Evolutionary conservation across 2,329 filamentous ascomycete species (phyloP).

Genomic region (Penicillium brevicompactum): DNA sequence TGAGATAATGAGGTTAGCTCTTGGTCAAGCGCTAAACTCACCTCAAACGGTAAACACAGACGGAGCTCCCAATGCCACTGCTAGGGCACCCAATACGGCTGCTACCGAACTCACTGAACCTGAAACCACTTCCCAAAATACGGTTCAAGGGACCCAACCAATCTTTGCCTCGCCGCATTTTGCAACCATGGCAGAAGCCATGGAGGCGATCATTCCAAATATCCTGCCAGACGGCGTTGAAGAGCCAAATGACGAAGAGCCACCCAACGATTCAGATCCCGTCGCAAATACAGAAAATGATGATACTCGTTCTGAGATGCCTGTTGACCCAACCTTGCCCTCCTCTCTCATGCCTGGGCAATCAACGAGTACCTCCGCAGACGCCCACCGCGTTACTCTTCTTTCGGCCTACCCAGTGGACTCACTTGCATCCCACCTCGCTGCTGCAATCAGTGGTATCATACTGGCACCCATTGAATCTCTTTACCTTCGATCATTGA

Average conservation of each 20-base stretch:
- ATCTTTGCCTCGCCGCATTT: slow-evolving; percentile 3
- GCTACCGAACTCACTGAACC: slow-evolving; percentile 12
- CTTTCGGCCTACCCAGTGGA: slow-evolving; percentile 46
- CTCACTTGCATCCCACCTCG: slow-evolving; percentile 45
- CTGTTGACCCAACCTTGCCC: slow-evolving; percentile 19
- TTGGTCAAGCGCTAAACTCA: slow-evolving; percentile 19
- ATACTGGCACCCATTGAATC: slow-evolving; percentile 45
- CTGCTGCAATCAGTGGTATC: slow-evolving; percentile 39
- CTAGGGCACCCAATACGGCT: slow-evolving; percentile 17
- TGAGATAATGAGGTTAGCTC: slow-evolving; percentile 32
- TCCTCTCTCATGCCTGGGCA: slow-evolving; percentile 20
- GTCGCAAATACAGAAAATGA: slow-evolving; percentile 10
- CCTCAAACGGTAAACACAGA: slow-evolving; percentile 23
- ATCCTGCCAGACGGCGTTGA: slow-evolving; percentile 36
- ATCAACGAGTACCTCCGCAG: slow-evolving; percentile 11
- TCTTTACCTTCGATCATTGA: slow-evolving; percentile 43
- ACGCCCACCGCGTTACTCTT: slow-evolving; percentile 44
- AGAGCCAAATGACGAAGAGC: slow-evolving; percentile 29
- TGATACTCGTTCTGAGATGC: slow-evolving; percentile 17
- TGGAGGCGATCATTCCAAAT: slow-evolving; percentile 18
- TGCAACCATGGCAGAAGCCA: slow-evolving; percentile 12
- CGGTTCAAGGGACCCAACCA: slow-evolving; percentile 7
- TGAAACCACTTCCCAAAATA: slow-evolving; percentile 7
- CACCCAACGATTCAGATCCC: slow-evolving; percentile 12
- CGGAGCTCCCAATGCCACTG: slow-evolving; percentile 24